phyloP scores from a whole-genome alignment of 1,139 yeast genomes.

The Candida labiduridarum region DNA sequence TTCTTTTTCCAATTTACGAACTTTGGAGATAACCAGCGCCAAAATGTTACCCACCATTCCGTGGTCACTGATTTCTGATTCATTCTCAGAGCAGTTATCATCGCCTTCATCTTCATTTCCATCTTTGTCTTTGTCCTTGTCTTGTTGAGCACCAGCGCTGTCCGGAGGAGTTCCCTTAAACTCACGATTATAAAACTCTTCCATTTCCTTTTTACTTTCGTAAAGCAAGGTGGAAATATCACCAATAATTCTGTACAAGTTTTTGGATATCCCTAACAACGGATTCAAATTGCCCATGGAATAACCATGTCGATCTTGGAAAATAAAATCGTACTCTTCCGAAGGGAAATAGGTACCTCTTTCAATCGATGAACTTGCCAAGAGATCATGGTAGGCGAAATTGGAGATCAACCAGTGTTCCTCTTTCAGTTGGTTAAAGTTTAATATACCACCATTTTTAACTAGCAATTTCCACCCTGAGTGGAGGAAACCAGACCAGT shows the following conservation, averaged over 20 bases:
- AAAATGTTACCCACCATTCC: slow-evolving; percentile 26
- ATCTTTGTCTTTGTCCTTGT: background rate
- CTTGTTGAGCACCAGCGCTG: background rate
- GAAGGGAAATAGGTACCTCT: slow-evolving; percentile 60
- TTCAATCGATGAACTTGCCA: slow-evolving; percentile 61
- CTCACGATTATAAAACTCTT: slow-evolving; percentile 19
- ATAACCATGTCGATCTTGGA: slow-evolving; percentile 37
- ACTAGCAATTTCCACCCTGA: slow-evolving; percentile 63
- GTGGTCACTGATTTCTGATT: slow-evolving; percentile 30
- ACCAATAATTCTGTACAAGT: slow-evolving; percentile 64
- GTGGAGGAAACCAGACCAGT: slow-evolving; percentile 64
- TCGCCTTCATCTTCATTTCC: slow-evolving; percentile 13
- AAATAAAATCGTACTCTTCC: slow-evolving; percentile 57
- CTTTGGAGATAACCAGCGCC: slow-evolving; percentile 32
- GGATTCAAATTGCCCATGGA: slow-evolving; percentile 59
- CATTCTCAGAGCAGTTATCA: slow-evolving; percentile 11
- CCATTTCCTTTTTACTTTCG: slow-evolving; percentile 41
- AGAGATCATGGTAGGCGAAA: slow-evolving; percentile 79
- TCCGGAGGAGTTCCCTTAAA: slow-evolving; percentile 3
- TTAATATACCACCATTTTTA: slow-evolving; percentile 61
- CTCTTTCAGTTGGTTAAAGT: slow-evolving; percentile 54
- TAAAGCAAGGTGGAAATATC: slow-evolving; percentile 66
- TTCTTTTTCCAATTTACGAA: slow-evolving; percentile 49
- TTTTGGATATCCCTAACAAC: slow-evolving; percentile 71
- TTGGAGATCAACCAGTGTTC: slow-evolving; percentile 78